Evolutionary conservation across 2,329 filamentous ascomycete genomes (phyloP), one percentile per base, ranked within the genome.

Genomic region (Orbilia brochopaga): DNA sequence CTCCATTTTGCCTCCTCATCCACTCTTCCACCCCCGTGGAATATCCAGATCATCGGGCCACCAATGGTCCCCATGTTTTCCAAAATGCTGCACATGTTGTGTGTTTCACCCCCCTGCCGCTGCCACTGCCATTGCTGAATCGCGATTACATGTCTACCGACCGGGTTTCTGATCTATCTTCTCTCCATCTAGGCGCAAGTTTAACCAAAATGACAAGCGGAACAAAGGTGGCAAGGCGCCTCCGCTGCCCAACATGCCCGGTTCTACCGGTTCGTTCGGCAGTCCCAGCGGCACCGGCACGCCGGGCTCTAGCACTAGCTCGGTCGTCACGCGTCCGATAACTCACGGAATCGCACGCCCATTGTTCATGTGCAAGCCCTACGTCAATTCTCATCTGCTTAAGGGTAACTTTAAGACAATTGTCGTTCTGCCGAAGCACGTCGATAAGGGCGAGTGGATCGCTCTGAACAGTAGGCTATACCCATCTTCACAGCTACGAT

Each of bases 371-470:
- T 78, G 73, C 77, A 77, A 78, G 77, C 78, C 77, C 77, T 79
- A 78, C 74, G 78, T 78, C 76, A 77, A 76, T 21, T 74, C 75
- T 13, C 75, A 76, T 37, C 64, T 77, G 15, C 74, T 97, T 78
- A 96, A 93, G 82, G 93, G 93, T 69, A 97, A 97, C 82, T 97
- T 97, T 79, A 91, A 96, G 88, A 97, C 93, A 10, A 82, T 97
- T 69, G 95, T 92, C 77, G 91, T 92, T 55, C 89, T 92, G 78
- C 93, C 93, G 21, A 92, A 93, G 82, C 92, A 94, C 64, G 90
- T 97, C 51, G 93, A 97, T 78, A 87, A 91, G 78, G 93, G 91
- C 75, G 93, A 97, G 81, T 97, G 93, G 93, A 85, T 97, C 76
- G 92, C 92, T 74, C 91, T 97, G 80, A 93, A 97, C 84, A 88